Conservation (phyloP, 176 grass and related monocot species). For the Raddia distichophylla region DNA sequence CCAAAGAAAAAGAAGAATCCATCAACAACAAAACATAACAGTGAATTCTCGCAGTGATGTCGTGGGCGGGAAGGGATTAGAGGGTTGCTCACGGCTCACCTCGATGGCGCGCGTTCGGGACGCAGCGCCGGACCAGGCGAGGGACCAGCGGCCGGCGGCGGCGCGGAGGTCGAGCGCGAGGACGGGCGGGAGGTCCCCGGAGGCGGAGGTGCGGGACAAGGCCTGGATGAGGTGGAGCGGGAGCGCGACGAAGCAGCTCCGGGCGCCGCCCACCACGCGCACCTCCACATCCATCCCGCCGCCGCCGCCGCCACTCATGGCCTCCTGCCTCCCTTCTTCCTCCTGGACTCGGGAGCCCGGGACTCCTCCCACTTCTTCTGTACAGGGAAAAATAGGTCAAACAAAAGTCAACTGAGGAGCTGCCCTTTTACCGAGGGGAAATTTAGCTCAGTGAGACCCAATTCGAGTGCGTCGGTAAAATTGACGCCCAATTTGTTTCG, state of each 20-base stretch:
- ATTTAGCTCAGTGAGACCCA: too few relatives aligned
- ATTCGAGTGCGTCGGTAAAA: too few relatives aligned
- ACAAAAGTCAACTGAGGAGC: background rate
- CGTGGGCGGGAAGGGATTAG: background rate
- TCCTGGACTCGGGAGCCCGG: background rate
- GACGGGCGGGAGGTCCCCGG: conserved; percentile 65
- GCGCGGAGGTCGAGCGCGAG: conserved; percentile 74
- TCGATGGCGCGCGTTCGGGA: conserved; percentile 71
- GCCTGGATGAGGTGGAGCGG: conserved; percentile 80
- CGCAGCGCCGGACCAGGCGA: conserved; percentile 87
- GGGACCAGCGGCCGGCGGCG: conserved; percentile 58
- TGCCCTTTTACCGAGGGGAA: background rate
- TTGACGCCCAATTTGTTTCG: too few relatives aligned
- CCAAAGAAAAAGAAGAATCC: background rate
- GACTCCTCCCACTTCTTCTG: background rate
- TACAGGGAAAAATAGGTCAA: background rate
- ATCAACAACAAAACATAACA: background rate
- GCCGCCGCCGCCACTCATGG: background rate
- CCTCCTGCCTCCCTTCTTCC: background rate
- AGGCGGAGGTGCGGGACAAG: conserved; percentile 63
- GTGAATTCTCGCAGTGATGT: background rate
- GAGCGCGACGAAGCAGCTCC: conserved; percentile 91
- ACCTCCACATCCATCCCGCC: conserved; percentile 70
- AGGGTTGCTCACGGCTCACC: conserved; percentile 39
- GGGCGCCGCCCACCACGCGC: conserved; percentile 60